phyloP scores from a whole-genome alignment of 192 early-diverging fungal species.

The Linderina pennispora region DNA sequence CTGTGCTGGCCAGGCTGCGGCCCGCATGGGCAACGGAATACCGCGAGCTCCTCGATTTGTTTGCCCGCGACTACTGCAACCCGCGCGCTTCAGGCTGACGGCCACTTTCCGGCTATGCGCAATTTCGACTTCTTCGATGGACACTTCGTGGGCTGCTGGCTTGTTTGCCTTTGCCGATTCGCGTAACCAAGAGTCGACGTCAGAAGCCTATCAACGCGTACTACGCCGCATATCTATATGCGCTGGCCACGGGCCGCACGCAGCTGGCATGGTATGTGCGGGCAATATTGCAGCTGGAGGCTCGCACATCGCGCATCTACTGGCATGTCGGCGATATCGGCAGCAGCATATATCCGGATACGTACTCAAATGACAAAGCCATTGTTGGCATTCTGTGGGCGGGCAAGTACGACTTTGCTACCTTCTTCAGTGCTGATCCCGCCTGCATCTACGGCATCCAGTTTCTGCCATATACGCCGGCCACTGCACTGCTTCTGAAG shows the following conservation, averaged over 20 bases:
- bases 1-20: conserved; percentile 32
- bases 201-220: conserved; percentile 51
- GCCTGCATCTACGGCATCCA: conserved; percentile 52
- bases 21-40: conserved; percentile 22
- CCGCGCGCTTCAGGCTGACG: conserved; percentile 10
- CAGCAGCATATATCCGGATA: conserved; percentile 16
- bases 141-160: conserved; percentile 55
- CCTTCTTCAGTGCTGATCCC: conserved; percentile 39
- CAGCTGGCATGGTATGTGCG: conserved; percentile 21
- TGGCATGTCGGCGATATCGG: conserved; percentile 45
- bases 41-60: conserved; percentile 10
- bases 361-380: conserved; percentile 21
- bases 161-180: conserved; percentile 43
- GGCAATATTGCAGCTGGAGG: conserved; percentile 42
- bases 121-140: conserved; percentile 56
- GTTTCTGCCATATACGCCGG: conserved; percentile 46
- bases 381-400: conserved; percentile 49
- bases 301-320: conserved; percentile 33
- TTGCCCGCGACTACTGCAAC: conserved; percentile 49
- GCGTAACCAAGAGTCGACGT: conserved; percentile 51
- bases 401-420: conserved; percentile 39
- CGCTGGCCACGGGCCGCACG: conserved; percentile 16
- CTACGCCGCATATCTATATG: conserved; percentile 45
- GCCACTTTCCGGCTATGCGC: conserved; percentile 47
- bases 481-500: conserved; percentile 32